These are phyloP conservation scores for Ophiosphaerella herpotricha DNA, from an alignment of 2,329 filamentous ascomycete genomes.

Conservation along the genomic window DNA sequence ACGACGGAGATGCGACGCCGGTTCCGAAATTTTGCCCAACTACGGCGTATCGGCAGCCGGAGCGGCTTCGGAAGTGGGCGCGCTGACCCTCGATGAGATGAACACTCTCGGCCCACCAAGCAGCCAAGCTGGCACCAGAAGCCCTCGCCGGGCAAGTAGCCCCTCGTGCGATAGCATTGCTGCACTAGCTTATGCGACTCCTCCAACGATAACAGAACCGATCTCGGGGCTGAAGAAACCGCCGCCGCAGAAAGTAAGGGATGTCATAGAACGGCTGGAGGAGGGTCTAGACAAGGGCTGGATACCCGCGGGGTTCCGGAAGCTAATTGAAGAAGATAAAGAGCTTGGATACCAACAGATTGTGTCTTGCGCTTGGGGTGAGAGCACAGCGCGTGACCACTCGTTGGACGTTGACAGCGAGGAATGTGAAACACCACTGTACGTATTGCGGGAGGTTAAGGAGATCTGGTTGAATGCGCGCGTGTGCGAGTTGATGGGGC, in stretches of 20 bases:
- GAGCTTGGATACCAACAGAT: conserved; percentile 18
- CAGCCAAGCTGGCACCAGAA: conserved; percentile 11
- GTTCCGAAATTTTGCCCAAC: conserved; percentile 1
- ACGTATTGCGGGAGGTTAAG: conserved; percentile 13
- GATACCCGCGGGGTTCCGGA: conserved; percentile 13
- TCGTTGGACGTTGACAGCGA: not conserved
- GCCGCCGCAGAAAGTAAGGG: conserved; percentile 12
- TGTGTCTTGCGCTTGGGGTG: conserved; percentile 9
- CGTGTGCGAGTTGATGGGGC: conserved; percentile 8
- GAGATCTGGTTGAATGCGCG: conserved; percentile 5
- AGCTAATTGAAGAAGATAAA: conserved; percentile 12
- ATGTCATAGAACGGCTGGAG: conserved; percentile 15
- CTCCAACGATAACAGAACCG: conserved; percentile 18
- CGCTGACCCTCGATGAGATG: conserved; percentile 13
- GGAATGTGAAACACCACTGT: conserved; percentile 1
- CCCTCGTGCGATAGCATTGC: conserved; percentile 10
- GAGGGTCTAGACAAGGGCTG: conserved; percentile 15
- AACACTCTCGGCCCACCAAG: conserved; percentile 12
- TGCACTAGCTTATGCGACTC: conserved; percentile 7
- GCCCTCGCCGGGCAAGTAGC: conserved; percentile 8
- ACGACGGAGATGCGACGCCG: conserved; percentile 13
- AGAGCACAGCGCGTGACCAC: conserved; percentile 4
- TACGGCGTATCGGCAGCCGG: conserved; percentile 16
- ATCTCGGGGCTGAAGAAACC: conserved; percentile 9
- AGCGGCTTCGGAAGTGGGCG: conserved; percentile 9